Conservation (phyloP, 805 yeast species). For the Candida lessepsii region DNA sequence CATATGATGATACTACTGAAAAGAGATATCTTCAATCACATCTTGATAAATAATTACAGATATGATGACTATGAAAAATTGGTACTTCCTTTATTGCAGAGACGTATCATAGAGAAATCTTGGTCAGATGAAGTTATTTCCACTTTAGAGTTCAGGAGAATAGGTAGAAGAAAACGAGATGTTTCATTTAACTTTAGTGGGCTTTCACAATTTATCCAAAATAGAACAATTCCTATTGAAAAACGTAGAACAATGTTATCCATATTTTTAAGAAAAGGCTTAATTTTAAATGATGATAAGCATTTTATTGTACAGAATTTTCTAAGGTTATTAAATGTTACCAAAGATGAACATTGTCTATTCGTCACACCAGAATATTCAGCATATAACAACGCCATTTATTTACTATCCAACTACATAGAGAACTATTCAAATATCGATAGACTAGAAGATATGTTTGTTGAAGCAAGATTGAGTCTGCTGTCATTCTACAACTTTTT, state of each 20-base stretch:
- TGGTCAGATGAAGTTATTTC: conserved; percentile 27
- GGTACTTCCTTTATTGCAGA: conserved; percentile 19
- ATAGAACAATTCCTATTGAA: conserved; percentile 11
- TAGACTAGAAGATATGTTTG: not conserved
- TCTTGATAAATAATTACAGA: conserved; percentile 27
- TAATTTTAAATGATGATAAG: conserved; percentile 16
- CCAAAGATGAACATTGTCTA: conserved; percentile 23
- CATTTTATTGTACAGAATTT: conserved; percentile 17
- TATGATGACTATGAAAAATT: conserved; percentile 21
- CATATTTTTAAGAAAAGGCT: conserved; percentile 16
- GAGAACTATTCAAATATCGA: not conserved
- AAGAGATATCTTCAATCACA: conserved; percentile 23
- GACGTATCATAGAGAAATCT: not conserved
- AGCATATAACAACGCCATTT: conserved; percentile 20
- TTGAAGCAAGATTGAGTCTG: not conserved
- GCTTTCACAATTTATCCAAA: conserved; percentile 18
- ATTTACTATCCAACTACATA: conserved; percentile 1
- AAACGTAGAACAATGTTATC: conserved; percentile 23
- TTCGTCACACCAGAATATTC: conserved; percentile 17
- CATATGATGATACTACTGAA: conserved; percentile 19
- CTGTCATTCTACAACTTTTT: conserved; percentile 9
- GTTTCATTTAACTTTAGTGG: conserved; percentile 9
- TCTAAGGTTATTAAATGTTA: conserved; percentile 15
- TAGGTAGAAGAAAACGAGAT: not conserved
- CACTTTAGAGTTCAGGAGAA: conserved; percentile 22